Conservation (phyloP, 257 asterid species). For the Ilex aquifolium region DNA sequence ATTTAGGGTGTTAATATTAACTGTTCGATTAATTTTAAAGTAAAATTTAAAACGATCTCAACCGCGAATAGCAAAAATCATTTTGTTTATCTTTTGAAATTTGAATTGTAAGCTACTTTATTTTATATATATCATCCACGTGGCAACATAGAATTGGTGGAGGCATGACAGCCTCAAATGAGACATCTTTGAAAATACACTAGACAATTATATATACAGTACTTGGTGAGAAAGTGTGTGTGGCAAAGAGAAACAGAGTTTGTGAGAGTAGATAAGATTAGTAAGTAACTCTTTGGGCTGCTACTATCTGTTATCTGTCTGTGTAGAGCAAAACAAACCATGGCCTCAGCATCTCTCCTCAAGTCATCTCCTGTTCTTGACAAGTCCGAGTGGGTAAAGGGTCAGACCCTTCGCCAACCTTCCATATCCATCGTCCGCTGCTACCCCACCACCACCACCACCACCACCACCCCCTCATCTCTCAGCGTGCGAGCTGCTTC, state of each 20-base stretch:
- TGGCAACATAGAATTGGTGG: no score
- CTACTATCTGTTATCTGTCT: no score
- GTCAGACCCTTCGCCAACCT: slow-evolving; percentile 60
- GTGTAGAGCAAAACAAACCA: slow-evolving; percentile 9
- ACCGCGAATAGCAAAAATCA: no score
- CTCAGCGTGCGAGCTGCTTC: slow-evolving; percentile 49
- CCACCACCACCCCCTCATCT: slow-evolving; percentile 18
- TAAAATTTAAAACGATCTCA: no score
- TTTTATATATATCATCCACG: not conserved
- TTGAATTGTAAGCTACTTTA: no score
- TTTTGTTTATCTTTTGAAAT: no score
- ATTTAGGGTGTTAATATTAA: no score
- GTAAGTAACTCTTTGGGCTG: not conserved
- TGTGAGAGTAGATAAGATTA: slow-evolving; percentile 47
- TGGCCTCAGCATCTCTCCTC: slow-evolving; percentile 91
- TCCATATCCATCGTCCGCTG: slow-evolving; percentile 44
- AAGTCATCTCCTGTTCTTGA: slow-evolving; percentile 70
- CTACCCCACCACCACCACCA: slow-evolving; percentile 34
- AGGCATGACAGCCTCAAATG: slow-evolving; percentile 77
- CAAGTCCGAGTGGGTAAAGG: slow-evolving; percentile 75
- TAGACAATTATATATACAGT: slow-evolving; percentile 31
- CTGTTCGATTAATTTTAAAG: no score
- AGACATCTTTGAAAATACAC: slow-evolving; percentile 36
- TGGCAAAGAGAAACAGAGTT: slow-evolving; percentile 38
- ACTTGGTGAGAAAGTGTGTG: slow-evolving; percentile 16